Percentiles rank a stretch among this genome's conserved stretches.
phyloP scores from a whole-genome alignment of 495 filamentous ascomycete genomes.

The Aspergillus nanangensis region DNA sequence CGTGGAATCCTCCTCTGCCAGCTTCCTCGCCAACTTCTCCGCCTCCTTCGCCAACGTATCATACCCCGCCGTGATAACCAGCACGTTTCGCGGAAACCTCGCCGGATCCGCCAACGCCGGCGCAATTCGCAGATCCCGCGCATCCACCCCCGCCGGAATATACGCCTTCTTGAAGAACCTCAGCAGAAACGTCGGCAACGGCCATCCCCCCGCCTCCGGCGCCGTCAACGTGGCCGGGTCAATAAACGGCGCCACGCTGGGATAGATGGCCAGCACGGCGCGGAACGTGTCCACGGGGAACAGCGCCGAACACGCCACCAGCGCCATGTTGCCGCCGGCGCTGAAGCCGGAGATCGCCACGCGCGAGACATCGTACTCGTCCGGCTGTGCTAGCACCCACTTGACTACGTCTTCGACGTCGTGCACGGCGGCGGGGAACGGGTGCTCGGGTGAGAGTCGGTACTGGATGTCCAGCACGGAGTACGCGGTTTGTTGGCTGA shows the following conservation, averaged over 20 bases:
- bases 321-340: constrained; percentile 37
- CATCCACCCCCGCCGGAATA: constrained; percentile 12
- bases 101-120: constrained; percentile 16
- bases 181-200: constrained; percentile 14
- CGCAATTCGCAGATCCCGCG: constrained; percentile 21
- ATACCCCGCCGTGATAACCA: constrained; percentile 23
- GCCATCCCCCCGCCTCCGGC: constrained; percentile 7
- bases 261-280: constrained; percentile 38
- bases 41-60: constrained; percentile 25
- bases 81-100: constrained; percentile 15
- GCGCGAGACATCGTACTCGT: constrained; percentile 23
- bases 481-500: constrained; percentile 30
- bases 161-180: constrained; percentile 26
- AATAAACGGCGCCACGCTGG: constrained; percentile 24
- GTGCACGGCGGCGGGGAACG: constrained; percentile 70
- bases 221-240: constrained; percentile 10
- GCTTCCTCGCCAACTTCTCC: constrained; percentile 19
- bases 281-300: constrained; percentile 15
- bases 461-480: constrained; percentile 57
- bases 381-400: constrained; percentile 21
- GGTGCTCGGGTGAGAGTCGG: constrained; percentile 70
- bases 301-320: constrained; percentile 20
- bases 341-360: constrained; percentile 42
- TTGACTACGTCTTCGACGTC: constrained; percentile 50
- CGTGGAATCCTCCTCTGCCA: constrained; percentile 10